Evolutionary conservation across 2,329 filamentous ascomycete genomes (phyloP), one percentile per base, ranked within the genome.

Genomic region (Aspergillus ochraceus): DNA sequence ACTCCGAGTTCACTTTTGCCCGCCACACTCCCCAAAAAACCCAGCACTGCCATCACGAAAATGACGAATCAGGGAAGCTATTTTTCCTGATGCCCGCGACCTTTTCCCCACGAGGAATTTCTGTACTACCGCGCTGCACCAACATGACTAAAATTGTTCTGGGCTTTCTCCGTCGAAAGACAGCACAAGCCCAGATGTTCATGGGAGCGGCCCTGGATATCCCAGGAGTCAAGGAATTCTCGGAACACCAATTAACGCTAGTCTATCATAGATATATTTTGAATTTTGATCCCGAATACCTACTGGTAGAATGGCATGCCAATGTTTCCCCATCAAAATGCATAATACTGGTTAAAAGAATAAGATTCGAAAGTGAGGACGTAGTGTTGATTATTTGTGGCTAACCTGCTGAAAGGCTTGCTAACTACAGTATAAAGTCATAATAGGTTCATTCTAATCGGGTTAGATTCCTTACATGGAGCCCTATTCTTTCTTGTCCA

Each of bases 221-320:
- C 55, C 29, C 55, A 52, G 20, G 55, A 57, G 55, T 49, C 36
- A 57, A 51, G 55, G 49, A 45, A 52, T 57, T 49, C 49, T 46
- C 20, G 36, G 49, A 47, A 47, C 20, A 49, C 32, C 22, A 47
- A 57, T 53, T 36, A 45, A 49, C 32, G 55, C 55, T 47, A 57
- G 55, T 46, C 30, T 30, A 57, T 46, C 4, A 52, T 36, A 57
- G 47, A 52, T 49, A 57, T 52, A 14, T 29, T 57, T 30, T 53
- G 39, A 51, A 49, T 54, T 53, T 58, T 22, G 52, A 53, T 49
- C 47, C 12, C 47, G 22, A 58, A 53, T 58, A 49, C 24, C 22
- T 58, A 58, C 55, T 49, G 22, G 55, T 53, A 58, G 50, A 54
- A 39, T 47, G 50, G 36, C 24, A 58, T 58, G 39, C 55, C 24